Evolutionary conservation across 192 early-diverging fungal genomes (phyloP).

Genomic region (Entophlyctis luteolus): DNA sequence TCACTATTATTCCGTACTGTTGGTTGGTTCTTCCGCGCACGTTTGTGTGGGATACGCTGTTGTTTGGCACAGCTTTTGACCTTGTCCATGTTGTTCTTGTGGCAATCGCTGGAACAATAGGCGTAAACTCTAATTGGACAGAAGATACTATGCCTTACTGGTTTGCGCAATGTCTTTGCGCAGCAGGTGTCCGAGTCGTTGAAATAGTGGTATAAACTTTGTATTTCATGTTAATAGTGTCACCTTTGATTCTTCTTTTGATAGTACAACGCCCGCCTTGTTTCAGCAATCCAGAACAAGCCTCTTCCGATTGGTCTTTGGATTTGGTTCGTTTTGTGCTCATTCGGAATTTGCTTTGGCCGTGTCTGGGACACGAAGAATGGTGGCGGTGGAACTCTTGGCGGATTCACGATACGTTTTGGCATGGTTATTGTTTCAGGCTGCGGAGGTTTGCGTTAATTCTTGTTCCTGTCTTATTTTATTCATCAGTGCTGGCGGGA

Average conservation of each 20-base stretch:
- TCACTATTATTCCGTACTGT: constrained; percentile 16
- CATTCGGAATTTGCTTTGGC: not conserved
- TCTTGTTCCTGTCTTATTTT: not conserved
- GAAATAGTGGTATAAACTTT: constrained; percentile 13
- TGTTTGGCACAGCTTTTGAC: constrained; percentile 9
- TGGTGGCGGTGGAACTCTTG: not conserved
- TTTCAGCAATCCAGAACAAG: not conserved
- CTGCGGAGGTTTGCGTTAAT: not conserved
- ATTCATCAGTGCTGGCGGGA: not conserved
- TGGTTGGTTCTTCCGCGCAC: constrained; percentile 8
- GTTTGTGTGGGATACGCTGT: constrained; percentile 6
- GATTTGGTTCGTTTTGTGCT: not conserved
- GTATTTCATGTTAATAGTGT: no score
- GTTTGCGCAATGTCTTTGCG: not conserved
- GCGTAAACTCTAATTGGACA: not conserved
- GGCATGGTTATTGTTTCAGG: constrained; percentile 12
- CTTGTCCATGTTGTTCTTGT: not conserved
- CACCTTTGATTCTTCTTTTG: not conserved
- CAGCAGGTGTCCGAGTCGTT: constrained; percentile 9
- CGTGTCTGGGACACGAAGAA: constrained; percentile 1
- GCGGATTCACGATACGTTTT: not conserved
- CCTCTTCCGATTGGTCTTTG: not conserved
- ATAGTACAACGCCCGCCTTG: constrained; percentile 9
- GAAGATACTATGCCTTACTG: not conserved
- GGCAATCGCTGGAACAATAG: not conserved